A percentile compares a stretch with the other conserved stretches of the same genome.
These are phyloP conservation scores for Tolypocladium album DNA, from an alignment of 2,329 filamentous ascomycete genomes.

Conservation along the genomic window DNA sequence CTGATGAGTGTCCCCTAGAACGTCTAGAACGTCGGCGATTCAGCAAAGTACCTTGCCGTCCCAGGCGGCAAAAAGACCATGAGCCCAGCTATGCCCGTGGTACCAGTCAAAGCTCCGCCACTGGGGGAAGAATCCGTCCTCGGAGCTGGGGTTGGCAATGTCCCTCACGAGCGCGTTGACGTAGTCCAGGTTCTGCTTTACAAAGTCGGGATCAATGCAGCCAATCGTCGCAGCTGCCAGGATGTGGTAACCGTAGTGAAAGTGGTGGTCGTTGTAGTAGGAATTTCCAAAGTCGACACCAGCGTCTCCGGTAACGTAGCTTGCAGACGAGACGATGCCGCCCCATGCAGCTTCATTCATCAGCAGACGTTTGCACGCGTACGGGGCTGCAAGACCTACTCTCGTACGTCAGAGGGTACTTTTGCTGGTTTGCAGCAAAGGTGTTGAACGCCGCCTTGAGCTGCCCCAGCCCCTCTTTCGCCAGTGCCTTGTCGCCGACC, in stretches of 20 bases:
- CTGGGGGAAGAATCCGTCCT: conserved; percentile 70
- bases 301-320: conserved; percentile 57
- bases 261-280: conserved; percentile 68
- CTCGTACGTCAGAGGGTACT: conserved; percentile 55
- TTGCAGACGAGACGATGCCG: conserved; percentile 66
- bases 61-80: conserved; percentile 57
- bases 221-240: conserved; percentile 77
- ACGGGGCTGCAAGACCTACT: conserved; percentile 25
- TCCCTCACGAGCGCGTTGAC: conserved; percentile 81
- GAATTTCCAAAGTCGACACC: conserved; percentile 84
- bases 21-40: background rate
- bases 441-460: conserved; percentile 56
- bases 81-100: conserved; percentile 89
- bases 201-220: conserved; percentile 66
- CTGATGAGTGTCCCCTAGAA: no score
- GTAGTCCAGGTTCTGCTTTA: conserved; percentile 61
- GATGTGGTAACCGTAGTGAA: conserved; percentile 82
- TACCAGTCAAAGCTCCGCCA: conserved; percentile 88
- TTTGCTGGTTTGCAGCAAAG: conserved; percentile 58
- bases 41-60: conserved; percentile 53
- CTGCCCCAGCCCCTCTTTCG: conserved; percentile 44
- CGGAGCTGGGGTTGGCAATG: conserved; percentile 59
- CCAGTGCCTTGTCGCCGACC: conserved; percentile 44
- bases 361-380: conserved; percentile 2
- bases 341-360: conserved; percentile 52